Evolutionary conservation across 2,329 filamentous ascomycete genomes (phyloP), one percentile per base, ranked within the genome.

Genomic region (Penicillium sp.): DNA sequence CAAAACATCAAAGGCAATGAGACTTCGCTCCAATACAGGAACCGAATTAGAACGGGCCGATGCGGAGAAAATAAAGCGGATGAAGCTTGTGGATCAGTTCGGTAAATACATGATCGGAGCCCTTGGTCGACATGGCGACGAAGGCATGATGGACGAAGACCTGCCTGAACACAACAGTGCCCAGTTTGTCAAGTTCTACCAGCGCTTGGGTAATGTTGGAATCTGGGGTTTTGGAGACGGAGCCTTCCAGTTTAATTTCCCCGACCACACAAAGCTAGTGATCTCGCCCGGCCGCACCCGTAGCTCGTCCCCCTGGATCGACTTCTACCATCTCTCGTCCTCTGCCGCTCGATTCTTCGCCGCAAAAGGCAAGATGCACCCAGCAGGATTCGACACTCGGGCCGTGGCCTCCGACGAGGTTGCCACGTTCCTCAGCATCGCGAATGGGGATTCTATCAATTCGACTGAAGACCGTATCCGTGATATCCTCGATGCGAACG

Each of bases 71-170:
- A 72, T 79, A 59, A 79, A 78, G 61, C 72, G 76, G 22, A 72
- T 81, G 32, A 77, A 75, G 48, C 66, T 81, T 9, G 76, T 79
- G 40, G 77, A 79, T 59, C 78, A 80, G 52, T 80, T 81, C 55
- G 79, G 77, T 20, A 79, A 79, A 62, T 81, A 81, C 54, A 81
- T 81, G 79, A 78, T 79, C 58, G 77, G 78, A 43, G 74, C 74
- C 13, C 68, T 79, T 46, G 76, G 75, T 29, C 72, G 76, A 55
- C 69, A 72, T 60, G 74, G 70, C 2, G 71, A 74, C 44, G 74
- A 75, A 31, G 70, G 64, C 5, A 54, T 66, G 20, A 57, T 64
- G 4, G 69, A 70, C 14, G 68, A 69, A 20, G 67, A 70, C 9
- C 22, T 63, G 31, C 63, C 60, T 7, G 48, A 60, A 43, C 49